These are phyloP conservation scores for Boletus reticulatus DNA, from an alignment of 768 basidiomycete species.

Conservation along the genomic window DNA sequence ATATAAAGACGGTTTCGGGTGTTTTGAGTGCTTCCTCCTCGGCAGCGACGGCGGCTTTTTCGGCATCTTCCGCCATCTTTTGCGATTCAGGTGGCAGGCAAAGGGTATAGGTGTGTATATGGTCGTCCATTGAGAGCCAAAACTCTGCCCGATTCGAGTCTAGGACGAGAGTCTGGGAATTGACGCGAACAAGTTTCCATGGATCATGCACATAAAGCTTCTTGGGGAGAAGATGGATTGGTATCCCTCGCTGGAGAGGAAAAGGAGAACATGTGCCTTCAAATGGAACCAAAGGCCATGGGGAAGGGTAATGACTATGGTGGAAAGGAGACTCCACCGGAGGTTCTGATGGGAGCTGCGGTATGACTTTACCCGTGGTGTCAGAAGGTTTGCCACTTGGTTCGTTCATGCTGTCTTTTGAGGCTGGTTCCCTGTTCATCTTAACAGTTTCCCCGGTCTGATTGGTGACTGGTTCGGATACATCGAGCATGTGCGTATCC, in stretches of 20 bases:
- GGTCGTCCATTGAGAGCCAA: slow-evolving; percentile 31
- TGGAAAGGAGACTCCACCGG: slow-evolving; percentile 26
- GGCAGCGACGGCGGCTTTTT: slow-evolving; percentile 3
- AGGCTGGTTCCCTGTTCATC: background rate
- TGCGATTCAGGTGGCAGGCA: slow-evolving; percentile 10
- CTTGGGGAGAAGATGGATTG: slow-evolving; percentile 37
- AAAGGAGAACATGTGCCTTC: slow-evolving; percentile 21
- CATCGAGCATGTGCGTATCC: background rate
- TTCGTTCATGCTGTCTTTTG: background rate
- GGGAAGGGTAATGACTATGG: slow-evolving; percentile 34
- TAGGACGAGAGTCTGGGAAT: background rate
- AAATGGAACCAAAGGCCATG: slow-evolving; percentile 43
- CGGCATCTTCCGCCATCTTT: background rate
- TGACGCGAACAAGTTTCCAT: slow-evolving; percentile 27
- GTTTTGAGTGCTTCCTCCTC: slow-evolving; percentile 4
- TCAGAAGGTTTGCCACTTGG: background rate
- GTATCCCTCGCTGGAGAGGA: slow-evolving; percentile 30
- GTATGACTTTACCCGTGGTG: background rate
- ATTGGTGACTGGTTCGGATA: background rate
- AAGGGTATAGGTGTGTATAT: slow-evolving; percentile 29
- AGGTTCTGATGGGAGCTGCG: background rate
- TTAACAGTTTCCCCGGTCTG: no score
- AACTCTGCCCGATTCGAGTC: background rate
- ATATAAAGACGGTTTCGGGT: slow-evolving; percentile 15
- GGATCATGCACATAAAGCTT: slow-evolving; percentile 46